These are phyloP conservation scores for Pontederia paniculata DNA, from an alignment of 176 grass and related monocot genomes.

Conservation along the genomic window DNA sequence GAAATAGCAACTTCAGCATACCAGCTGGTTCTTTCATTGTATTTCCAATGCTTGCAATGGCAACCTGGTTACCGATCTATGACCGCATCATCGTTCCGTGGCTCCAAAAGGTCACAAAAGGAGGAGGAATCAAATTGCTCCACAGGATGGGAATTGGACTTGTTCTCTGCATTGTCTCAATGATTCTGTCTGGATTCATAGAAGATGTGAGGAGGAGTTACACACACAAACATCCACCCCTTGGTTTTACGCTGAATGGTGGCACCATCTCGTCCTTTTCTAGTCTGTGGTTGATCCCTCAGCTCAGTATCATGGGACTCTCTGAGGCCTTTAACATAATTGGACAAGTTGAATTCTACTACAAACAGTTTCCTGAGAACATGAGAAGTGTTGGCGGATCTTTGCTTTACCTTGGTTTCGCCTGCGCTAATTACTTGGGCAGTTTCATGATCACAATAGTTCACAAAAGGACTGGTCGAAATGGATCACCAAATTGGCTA, in stretches of 20 bases:
- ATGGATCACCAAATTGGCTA: constrained; percentile 5
- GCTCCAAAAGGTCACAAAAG: constrained; percentile 28
- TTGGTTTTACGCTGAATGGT: constrained; percentile 2
- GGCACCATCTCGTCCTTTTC: constrained; percentile 27
- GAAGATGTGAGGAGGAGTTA: constrained; percentile 25
- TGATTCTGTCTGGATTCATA: constrained; percentile 27
- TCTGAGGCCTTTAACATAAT: constrained; percentile 62
- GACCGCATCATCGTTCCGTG: constrained; percentile 43
- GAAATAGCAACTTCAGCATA: constrained; percentile 23
- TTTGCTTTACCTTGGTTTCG: constrained; percentile 20
- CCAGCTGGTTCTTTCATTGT: constrained; percentile 54
- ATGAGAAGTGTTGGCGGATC: constrained; percentile 65
- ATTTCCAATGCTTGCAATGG: constrained; percentile 62
- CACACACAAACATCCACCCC: constrained; percentile 4
- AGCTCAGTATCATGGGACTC: constrained; percentile 36
- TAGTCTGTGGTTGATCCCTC: constrained; percentile 51
- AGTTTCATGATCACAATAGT: constrained; percentile 36
- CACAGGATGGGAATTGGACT: constrained; percentile 36
- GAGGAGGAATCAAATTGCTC: constrained; percentile 29
- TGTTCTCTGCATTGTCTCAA: constrained; percentile 26
- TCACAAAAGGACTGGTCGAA: constrained; percentile 22
- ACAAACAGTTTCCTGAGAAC: constrained; percentile 72
- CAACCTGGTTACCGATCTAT: constrained; percentile 48
- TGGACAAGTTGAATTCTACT: constrained; percentile 71
- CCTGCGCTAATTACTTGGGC: constrained; percentile 33